These are phyloP conservation scores for Clavispora phyllophila DNA, from an alignment of 805 yeast species.

Conservation along the genomic window DNA sequence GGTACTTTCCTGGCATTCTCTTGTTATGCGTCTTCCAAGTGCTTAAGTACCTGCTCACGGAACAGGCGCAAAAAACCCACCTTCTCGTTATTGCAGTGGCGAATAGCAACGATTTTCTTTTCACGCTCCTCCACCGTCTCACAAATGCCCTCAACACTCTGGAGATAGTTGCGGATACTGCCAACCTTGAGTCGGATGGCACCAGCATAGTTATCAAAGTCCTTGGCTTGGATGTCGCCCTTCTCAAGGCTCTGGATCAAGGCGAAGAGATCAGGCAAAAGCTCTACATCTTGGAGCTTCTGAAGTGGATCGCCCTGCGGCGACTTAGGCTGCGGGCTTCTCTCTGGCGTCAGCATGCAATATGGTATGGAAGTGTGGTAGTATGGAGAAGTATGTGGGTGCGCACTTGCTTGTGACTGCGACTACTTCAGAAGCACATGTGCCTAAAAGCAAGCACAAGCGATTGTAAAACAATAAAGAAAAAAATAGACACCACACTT, in stretches of 20 bases:
- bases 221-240: conserved; percentile 36
- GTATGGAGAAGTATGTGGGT: no score
- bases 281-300: conserved; percentile 26
- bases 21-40: conserved; percentile 1
- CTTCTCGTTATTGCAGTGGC: conserved; percentile 25
- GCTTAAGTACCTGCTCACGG: conserved; percentile 10
- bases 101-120: conserved; percentile 27
- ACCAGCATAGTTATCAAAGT: conserved; percentile 42
- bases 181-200: conserved; percentile 38
- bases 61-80: conserved; percentile 17
- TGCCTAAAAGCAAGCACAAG: no score
- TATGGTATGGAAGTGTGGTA: neutral
- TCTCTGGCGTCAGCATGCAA: neutral
- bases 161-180: conserved; percentile 30
- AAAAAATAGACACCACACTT: no score
- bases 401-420: no score
- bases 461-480: no score
- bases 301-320: conserved; percentile 9
- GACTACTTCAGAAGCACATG: no score
- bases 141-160: conserved; percentile 40
- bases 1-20: no score
- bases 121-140: conserved; percentile 35
- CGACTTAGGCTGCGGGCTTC: neutral
- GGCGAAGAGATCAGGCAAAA: conserved; percentile 34
- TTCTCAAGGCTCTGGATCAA: conserved; percentile 30